Conservation (phyloP, 1,284 basidiomycete genomes). For the Leucoagaricus sp. region DNA sequence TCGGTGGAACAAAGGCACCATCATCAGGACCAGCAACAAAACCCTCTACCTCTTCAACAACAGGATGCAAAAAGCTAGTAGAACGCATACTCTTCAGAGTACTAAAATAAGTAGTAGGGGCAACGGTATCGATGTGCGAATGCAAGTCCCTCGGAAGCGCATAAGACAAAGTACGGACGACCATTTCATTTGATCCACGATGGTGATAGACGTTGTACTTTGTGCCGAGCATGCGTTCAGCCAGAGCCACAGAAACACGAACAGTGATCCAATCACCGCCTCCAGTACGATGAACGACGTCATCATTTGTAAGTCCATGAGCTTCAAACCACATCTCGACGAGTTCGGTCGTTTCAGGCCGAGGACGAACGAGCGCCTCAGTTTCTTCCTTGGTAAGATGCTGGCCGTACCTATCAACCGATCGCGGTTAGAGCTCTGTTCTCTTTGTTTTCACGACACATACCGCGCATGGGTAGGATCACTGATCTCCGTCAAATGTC, state of each 20-base stretch:
- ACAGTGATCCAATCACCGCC: conserved; percentile 57
- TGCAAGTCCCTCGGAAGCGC: conserved; percentile 51
- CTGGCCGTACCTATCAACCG: conserved; percentile 50
- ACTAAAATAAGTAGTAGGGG: conserved; percentile 61
- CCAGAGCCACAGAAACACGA: conserved; percentile 53
- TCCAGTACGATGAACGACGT: conserved; percentile 35
- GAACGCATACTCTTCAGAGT: conserved; percentile 42
- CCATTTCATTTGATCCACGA: conserved; percentile 38
- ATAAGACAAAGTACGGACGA: conserved; percentile 53
- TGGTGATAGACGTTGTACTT: conserved; percentile 56
- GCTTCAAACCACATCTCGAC: conserved; percentile 58
- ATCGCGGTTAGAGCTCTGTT: conserved; percentile 22
- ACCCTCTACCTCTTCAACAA: conserved; percentile 30
- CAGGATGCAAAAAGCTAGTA: conserved; percentile 38
- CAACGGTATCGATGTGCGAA: conserved; percentile 50
- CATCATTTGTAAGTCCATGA: conserved; percentile 41
- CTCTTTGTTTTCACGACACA: conserved; percentile 32
- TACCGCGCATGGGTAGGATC: conserved; percentile 56
- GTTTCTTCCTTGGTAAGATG: conserved; percentile 63
- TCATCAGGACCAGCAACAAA: conserved; percentile 26
- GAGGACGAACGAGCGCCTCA: conserved; percentile 50
- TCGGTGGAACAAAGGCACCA: conserved; percentile 41
- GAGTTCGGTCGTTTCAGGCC: conserved; percentile 41
- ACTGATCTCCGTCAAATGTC: conserved; percentile 57
- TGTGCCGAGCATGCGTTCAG: conserved; percentile 53